Evolutionary conservation across 202 grass and related monocot genomes (phyloP), one percentile per base, ranked within the genome.

Genomic region (Schoenoplectus triqueter): DNA sequence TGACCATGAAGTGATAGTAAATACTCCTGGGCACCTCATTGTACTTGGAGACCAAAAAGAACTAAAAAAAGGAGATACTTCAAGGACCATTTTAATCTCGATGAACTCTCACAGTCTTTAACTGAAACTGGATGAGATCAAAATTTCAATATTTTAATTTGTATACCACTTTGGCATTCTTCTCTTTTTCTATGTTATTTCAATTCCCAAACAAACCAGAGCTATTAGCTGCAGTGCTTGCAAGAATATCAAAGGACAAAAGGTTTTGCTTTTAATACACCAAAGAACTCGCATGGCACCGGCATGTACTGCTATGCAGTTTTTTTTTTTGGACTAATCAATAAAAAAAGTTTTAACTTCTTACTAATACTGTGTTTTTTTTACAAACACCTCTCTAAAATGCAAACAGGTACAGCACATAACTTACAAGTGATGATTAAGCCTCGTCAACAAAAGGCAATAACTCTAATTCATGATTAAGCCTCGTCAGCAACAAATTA

Each of bases 101-200:
- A 31, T 31, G 31, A 39, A 66, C 62, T 67, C 47, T 9, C 80
- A 62, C 14, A 45, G 39, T 82, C 60, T 82, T 66, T 66, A 44
- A 66, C 79, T 22, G 44, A 66, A 82, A 17, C 20, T 51, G 61
- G 47, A 15, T 82, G 10, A 82, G 80, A 67, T 17, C 60, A 31
- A 47, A 82, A 52, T 67, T 51, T 82, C 1, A 67, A 51, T 65
- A 65, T 14, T 82, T 66, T 51, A 64, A 51, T 82, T 47, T 50
- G 45, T 18, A 67, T 65, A 31, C 31, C 10, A 14, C 55, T 21
- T 2, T 50, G 17, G 7, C 13, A 19, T 49, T 51, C 11, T 31
- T 60, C 51, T 39, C 73, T 77, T 77, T 40, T 50, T 39, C 21
- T 60, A 44, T 41, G 1, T 59, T 51, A 17, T 78, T 42, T 78